phyloP scores from a whole-genome alignment of 768 basidiomycete species.

The Russula virescens region DNA sequence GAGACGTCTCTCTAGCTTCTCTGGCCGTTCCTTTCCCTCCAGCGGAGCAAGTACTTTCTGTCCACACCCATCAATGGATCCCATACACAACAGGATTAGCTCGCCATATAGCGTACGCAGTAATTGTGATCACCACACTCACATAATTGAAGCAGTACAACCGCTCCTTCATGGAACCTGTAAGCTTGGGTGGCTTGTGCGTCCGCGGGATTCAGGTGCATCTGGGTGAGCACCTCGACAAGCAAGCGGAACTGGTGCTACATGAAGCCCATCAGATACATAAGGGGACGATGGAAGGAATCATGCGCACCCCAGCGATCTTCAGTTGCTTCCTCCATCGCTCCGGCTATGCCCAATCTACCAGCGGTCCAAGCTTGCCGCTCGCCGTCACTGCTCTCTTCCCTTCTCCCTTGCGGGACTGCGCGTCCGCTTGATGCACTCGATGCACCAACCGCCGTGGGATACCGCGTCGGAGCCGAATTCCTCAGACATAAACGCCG shows the following conservation, averaged over 20 bases:
- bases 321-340: conserved; percentile 78
- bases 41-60: conserved; percentile 87
- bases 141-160: conserved; percentile 95
- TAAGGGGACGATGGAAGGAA: background rate
- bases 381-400: conserved; percentile 40
- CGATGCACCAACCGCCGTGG: conserved; percentile 35
- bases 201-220: conserved; percentile 61
- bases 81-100: background rate
- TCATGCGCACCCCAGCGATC: conserved; percentile 65
- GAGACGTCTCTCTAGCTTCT: conserved; percentile 93
- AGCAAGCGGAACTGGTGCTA: conserved; percentile 93
- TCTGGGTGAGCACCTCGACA: conserved; percentile 83
- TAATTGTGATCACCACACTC: no score
- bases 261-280: background rate
- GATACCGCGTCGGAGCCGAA: conserved; percentile 40
- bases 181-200: conserved; percentile 53
- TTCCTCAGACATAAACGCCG: conserved; percentile 65
- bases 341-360: conserved; percentile 71
- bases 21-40: conserved; percentile 78
- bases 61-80: background rate
- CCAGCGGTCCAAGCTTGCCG: conserved; percentile 73
- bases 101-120: background rate
- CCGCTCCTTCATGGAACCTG: conserved; percentile 89
- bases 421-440: conserved; percentile 28
- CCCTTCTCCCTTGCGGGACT: conserved; percentile 25